These are phyloP conservation scores for Isatis lusitanica DNA, from an alignment of 441 rosid genomes.

Conservation along the genomic window DNA sequence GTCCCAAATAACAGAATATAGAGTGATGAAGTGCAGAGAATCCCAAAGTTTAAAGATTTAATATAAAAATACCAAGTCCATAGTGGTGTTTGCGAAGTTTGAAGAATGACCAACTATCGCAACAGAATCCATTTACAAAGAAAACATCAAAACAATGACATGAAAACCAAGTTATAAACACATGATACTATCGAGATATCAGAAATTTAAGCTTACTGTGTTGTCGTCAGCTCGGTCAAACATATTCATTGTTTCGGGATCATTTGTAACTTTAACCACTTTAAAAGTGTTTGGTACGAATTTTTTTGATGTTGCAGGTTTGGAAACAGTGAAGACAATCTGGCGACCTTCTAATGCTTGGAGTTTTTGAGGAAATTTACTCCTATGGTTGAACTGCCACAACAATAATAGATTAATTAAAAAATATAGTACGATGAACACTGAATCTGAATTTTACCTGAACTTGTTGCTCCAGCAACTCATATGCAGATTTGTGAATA, in stretches of 20 bases:
- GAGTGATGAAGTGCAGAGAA: too few species aligned
- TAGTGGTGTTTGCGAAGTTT: too few species aligned
- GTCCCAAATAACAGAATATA: too few species aligned
- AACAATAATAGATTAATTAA: not conserved
- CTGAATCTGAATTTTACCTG: not conserved
- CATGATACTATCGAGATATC: too few species aligned
- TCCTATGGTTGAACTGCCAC: not conserved
- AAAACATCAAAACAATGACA: too few species aligned
- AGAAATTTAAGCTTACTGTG: too few species aligned
- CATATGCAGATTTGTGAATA: not conserved
- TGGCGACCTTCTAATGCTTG: not conserved
- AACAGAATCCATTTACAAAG: too few species aligned
- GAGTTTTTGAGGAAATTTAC: not conserved
- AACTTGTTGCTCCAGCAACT: not conserved
- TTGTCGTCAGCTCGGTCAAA: too few species aligned
- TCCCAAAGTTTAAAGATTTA: too few species aligned
- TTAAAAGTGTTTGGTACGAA: not conserved
- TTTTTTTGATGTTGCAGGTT: not conserved
- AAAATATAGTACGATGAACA: not conserved
- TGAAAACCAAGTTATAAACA: too few species aligned
- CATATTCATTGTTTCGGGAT: not conserved
- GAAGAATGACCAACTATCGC: too few species aligned
- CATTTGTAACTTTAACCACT: not conserved
- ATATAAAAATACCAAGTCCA: too few species aligned
- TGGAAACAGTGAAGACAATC: not conserved